Base-by-base conservation (phyloP, 2,329 filamentous ascomycete genomes). In the Ustulina deusta region DNA sequence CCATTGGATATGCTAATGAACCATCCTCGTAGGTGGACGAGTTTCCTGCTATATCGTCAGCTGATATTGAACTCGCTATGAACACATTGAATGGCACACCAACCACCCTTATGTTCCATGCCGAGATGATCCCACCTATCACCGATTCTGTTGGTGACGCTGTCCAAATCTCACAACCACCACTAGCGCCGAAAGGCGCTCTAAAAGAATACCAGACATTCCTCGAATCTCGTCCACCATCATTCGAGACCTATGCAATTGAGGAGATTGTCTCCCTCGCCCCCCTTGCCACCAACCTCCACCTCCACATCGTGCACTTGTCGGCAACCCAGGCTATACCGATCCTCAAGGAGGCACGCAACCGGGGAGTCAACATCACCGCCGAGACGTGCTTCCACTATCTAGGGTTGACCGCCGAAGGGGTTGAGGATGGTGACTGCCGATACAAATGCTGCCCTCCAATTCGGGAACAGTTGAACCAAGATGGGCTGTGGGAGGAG, bases 101-200 rank as follows among this genome's bases (percentile, higher is more conserved):
- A 20, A 98, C 96, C 1, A 97, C 94, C 0, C 89, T 98, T 74
- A 98, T 99, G 95, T 99, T 99, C 83, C 96, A 99, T 78, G 96
- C 96, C 64, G 96, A 99, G 81, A 98, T 97, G 94, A 90, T 97
- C 13, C 94, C 95, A n/a, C 93, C 93, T 20, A 92, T 94, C 72
- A 82, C 92, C 57, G 88, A 89, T 72, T 94, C 93, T 0, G 91
- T 94, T 1, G 91, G 92, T 61, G 93, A 96, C 78, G 89, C 89
- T 29, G 89, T 93, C 3, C 91, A 93, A 75, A 81, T 82, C 29
- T 92, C 92, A 0, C 83, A 87, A 6, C 88, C 93, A 20, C 92
- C 93, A 0, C 82, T 91, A 6, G 87, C 87, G 0, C 93, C 93
- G 3, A 85, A 86, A 32, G 93, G 93, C 17, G 89, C 91, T 11